Base-by-base conservation (phyloP, 2,329 filamentous ascomycete genomes). In the Talaromyces amestolkiae region DNA sequence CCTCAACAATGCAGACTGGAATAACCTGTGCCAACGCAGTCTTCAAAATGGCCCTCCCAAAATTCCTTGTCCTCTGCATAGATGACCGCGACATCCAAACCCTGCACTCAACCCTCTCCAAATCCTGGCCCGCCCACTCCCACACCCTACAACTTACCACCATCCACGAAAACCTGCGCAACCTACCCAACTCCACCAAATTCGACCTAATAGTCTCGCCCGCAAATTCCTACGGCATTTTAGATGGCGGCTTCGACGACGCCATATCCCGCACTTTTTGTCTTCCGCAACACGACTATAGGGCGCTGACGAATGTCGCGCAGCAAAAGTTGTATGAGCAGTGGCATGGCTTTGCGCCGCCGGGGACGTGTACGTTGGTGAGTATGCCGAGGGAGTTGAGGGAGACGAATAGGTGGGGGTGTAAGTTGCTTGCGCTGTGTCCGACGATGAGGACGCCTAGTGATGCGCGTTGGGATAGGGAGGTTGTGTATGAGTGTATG, bases 221-320 rank as follows among this genome's bases (percentile, higher is more conserved):
- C 0, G 83, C 84, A 49, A 86, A 86, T 69, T 85, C 82, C 1
- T 86, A 85, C 70, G 84, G 79, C 33, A 78, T 79, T 0, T 78
- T 87, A 0, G 84, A 86, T 67, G 84, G 85, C 33, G 82, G 78
- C 58, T 86, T 85, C 67, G 83, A 86, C 72, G 81, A 84, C 68
- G 84, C 84, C 27, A 82, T 86, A 63, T 85, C 83, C 0, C 76
- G 78, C 37, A 77, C 78, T 11, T 81, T 85, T 66, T 80, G 81
- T 1, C 70, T 68, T 3, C 82, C 82, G 0, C 66, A 67, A 3
- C 70, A 79, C 27, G 77, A 82, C 61, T 85, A 85, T 68, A 68
- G 77, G 22, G 82, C 82, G 1, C 76, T 86, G 0, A 85, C 83
- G 0, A 71, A 73, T 7, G 78, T 76, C 7, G 81, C 76, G 1